These are phyloP conservation scores for Leccinum fallax DNA, from an alignment of 1,284 basidiomycete genomes.

Conservation along the genomic window DNA sequence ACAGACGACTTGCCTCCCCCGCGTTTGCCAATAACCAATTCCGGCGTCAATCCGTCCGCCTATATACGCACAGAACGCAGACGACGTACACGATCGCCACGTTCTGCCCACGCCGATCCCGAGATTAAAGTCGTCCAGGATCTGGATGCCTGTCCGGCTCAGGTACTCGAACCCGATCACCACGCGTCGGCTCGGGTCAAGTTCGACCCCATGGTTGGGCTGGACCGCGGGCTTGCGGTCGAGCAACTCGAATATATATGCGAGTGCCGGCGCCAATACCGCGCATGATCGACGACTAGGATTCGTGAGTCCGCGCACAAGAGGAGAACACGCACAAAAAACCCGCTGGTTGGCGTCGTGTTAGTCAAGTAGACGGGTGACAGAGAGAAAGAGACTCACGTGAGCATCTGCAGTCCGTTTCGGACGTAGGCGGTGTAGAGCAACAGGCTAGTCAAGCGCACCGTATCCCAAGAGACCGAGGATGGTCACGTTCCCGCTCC, in stretches of 20 bases:
- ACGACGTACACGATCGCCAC: no score
- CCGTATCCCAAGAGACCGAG: constrained; percentile 92
- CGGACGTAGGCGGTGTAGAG: constrained; percentile 94
- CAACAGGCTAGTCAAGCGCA: constrained; percentile 79
- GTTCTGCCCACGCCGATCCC: no score
- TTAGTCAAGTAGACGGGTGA: constrained; percentile 1
- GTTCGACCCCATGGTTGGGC: no score
- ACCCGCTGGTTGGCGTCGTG: constrained; percentile 19
- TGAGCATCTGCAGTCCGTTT: constrained; percentile 76
- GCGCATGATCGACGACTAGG: constrained; percentile 80
- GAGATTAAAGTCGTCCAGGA: no score
- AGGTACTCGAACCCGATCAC: no score
- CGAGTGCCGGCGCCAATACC: constrained; percentile 92
- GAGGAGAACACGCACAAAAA: constrained; percentile 42
- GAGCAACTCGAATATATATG: constrained; percentile 49
- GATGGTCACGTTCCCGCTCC: constrained; percentile 96
- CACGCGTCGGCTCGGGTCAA: no score
- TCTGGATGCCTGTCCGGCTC: no score
- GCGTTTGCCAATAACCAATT: no score
- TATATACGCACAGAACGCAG: no score
- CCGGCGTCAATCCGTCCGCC: no score
- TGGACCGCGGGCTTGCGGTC: no score
- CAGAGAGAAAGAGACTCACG: constrained; percentile 49
- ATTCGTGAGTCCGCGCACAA: background rate
- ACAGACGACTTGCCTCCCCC: no score